Base-by-base conservation (phyloP, 495 filamentous ascomycete species). In the Rusavskia elegans region DNA sequence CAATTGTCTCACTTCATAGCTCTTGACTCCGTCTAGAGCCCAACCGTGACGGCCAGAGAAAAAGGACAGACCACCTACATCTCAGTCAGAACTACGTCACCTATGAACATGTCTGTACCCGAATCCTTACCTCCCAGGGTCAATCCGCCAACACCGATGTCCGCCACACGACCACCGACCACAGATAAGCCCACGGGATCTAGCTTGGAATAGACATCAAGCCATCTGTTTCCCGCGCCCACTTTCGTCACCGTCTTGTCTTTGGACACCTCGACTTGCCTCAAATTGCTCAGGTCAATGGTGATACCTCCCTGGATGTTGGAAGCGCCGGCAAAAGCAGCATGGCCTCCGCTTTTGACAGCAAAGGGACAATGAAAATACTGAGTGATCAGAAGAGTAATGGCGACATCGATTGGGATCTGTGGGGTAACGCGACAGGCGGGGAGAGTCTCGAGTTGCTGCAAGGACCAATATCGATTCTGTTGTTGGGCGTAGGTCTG, bases 101-200 rank as follows among this genome's bases (percentile, higher is more conserved):
- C n/a, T 40, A 50, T 40, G 27, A 40, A 51, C 27, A 57, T 5
- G 61, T 54, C 59, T 65, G 19, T 57, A 51, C 48, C n/a, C 0
- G 25, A 27, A 27, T 4, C 7, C 25, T 27, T 4, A 60, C 63
- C 73, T 32, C 77, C 75, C 0, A 79, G 67, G 4, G 68, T 62
- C 16, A 81, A 63, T 9, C 81, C 81, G n/a, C 72, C 71, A 1
- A 81, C 74, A 30, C 81, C 81, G 45, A 83, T 71, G 5, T 65
- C 65, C 0, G 67, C 54, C 20, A 66, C 69, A 13, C 81, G 71
- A n/a, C 78, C 79, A 7, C 80, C 81, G 1, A 79, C 62, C 2
- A 72, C 68, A 3, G 73, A 59, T 6, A 75, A 51, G 13, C 70
- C 68, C n/a, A 72, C 51, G 2, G 69, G 61, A 27, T 71, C 70